Evolutionary conservation across 2,329 filamentous ascomycete species (phyloP).

Genomic region (Fusarium redolens): DNA sequence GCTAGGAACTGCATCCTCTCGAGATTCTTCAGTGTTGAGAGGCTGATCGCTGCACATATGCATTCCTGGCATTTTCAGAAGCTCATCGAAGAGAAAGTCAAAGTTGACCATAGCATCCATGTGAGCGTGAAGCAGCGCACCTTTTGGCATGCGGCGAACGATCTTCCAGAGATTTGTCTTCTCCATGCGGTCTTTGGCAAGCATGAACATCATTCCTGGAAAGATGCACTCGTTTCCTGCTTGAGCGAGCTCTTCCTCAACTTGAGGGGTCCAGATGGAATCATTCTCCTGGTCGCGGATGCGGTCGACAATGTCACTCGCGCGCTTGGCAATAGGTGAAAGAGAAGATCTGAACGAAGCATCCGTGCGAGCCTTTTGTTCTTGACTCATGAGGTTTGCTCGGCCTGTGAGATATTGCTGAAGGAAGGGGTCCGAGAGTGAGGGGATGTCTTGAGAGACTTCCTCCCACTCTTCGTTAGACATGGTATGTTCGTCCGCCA

Average conservation of each 20-base stretch:
- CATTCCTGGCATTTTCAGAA: conserved; percentile 78
- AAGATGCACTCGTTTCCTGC: conserved; percentile 73
- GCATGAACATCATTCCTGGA: conserved; percentile 93
- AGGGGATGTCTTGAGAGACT: conserved; percentile 66
- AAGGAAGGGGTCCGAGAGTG: conserved; percentile 77
- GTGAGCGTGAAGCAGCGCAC: conserved; percentile 86
- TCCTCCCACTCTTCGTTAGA: conserved; percentile 70
- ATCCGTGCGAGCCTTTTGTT: conserved; percentile 84
- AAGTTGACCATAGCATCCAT: conserved; percentile 92
- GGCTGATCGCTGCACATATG: conserved; percentile 72
- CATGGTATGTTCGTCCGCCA: conserved; percentile 50
- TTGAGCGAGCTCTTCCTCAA: conserved; percentile 76
- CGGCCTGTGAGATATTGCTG: conserved; percentile 84
- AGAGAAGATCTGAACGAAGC: conserved; percentile 76
- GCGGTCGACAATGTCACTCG: conserved; percentile 81
- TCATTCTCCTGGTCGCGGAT: conserved; percentile 83
- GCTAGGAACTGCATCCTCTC: conserved; percentile 64
- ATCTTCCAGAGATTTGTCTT: conserved; percentile 87
- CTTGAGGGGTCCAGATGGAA: conserved; percentile 79
- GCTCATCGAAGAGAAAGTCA: conserved; percentile 79
- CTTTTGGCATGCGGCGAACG: conserved; percentile 88
- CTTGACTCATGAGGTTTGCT: conserved; percentile 79
- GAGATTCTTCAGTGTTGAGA: conserved; percentile 64
- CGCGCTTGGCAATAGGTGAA: conserved; percentile 81
- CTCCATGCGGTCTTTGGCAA: conserved; percentile 89